Conservation (phyloP, 2,329 filamentous ascomycete species). For the Trichoderma oligosporum region DNA sequence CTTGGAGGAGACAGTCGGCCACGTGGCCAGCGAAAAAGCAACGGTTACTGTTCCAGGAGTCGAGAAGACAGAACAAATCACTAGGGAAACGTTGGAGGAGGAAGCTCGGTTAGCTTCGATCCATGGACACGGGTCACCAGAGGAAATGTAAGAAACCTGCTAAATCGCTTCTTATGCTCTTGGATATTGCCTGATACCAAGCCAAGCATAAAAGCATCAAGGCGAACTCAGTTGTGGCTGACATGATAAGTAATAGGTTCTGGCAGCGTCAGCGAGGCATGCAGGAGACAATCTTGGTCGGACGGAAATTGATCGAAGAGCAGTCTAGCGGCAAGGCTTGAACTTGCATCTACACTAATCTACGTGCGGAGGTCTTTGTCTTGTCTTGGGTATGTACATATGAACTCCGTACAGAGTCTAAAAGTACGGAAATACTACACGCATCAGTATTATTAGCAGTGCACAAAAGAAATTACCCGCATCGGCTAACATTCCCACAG, state of each 20-base stretch:
- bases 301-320: conserved; percentile 52
- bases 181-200: not conserved
- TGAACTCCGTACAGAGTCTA: not conserved
- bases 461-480: not conserved
- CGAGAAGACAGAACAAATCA: conserved; percentile 59
- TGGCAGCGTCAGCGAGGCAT: conserved; percentile 59
- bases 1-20: conserved; percentile 67
- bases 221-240: conserved; percentile 9
- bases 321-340: conserved; percentile 27
- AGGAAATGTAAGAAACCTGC: conserved; percentile 44
- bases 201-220: no score
- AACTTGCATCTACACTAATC: conserved; percentile 7
- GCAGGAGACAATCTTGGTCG: conserved; percentile 55
- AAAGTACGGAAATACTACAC: no score
- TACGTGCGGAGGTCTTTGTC: not conserved
- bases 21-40: conserved; percentile 49
- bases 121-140: conserved; percentile 46
- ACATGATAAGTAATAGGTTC: conserved; percentile 43
- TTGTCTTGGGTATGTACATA: not conserved
- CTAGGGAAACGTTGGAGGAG: conserved; percentile 60
- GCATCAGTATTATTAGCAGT: no score
- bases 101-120: conserved; percentile 52
- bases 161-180: not conserved
- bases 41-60: conserved; percentile 41
- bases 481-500: conserved; percentile 1